Conservation (phyloP, 2,329 filamentous ascomycete species). For the Corynespora cassiicola region DNA sequence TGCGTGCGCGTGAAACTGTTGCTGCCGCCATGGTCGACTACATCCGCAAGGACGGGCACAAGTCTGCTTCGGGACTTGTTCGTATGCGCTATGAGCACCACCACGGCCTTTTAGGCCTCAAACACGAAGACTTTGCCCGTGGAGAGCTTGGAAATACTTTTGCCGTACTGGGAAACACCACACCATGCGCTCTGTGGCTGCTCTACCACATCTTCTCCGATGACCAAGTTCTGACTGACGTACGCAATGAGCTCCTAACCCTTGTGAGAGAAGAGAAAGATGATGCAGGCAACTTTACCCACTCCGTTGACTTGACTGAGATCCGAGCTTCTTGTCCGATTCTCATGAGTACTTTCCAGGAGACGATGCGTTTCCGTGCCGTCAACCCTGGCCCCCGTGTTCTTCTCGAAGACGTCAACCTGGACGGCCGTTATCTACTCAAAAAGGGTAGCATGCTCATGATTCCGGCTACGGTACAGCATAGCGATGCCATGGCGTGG, state of each 20-base stretch:
- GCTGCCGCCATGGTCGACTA: constrained; percentile 35
- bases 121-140: constrained; percentile 42
- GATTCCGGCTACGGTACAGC: constrained; percentile 33
- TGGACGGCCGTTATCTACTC: constrained; percentile 37
- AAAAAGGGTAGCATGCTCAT: constrained; percentile 37
- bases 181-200: constrained; percentile 48
- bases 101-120: constrained; percentile 30
- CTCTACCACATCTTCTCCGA: constrained; percentile 42
- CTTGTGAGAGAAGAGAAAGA: constrained; percentile 27
- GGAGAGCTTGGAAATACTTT: constrained; percentile 45
- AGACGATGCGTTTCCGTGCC: constrained; percentile 44
- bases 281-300: neutral
- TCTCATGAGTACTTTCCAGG: constrained; percentile 48
- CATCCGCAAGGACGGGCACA: constrained; percentile 38
- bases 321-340: constrained; percentile 41
- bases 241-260: no score
- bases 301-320: no score
- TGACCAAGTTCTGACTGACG: constrained; percentile 36
- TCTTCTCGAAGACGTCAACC: constrained; percentile 39
- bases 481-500: constrained; percentile 25
- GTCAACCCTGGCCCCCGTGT: constrained; percentile 40
- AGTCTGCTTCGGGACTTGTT: constrained; percentile 39
- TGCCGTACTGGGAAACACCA: constrained; percentile 47
- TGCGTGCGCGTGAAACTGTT: neutral
- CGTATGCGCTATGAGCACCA: constrained; percentile 37